phyloP scores from a whole-genome alignment of 164 flowering plant genomes.

The Sextonia rubra region DNA sequence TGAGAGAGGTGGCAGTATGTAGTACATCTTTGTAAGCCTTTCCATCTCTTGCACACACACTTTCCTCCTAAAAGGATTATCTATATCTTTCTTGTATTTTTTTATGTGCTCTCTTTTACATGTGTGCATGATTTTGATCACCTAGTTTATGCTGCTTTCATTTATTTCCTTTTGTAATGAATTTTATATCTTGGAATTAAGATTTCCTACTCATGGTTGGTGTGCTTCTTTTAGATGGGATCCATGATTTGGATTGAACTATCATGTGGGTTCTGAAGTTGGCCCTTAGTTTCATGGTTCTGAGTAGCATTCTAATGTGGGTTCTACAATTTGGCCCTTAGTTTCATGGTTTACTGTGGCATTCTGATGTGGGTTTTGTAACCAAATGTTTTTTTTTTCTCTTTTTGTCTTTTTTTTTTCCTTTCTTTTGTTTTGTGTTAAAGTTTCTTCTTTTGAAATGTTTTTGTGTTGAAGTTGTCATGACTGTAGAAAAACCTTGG shows the following conservation, averaged over 20 bases:
- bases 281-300: not conserved
- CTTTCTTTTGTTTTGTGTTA: too few relatives aligned
- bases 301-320: not conserved
- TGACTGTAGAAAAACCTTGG: too few relatives aligned
- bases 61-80: not conserved
- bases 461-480: too few relatives aligned
- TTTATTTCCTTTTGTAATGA: not conserved
- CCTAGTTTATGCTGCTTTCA: not conserved
- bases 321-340: not conserved
- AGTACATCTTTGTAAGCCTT: too few relatives aligned
- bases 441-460: too few relatives aligned
- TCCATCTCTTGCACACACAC: too few relatives aligned
- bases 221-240: not conserved
- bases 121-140: not conserved
- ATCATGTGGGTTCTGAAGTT: not conserved
- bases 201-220: not conserved
- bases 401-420: too few relatives aligned
- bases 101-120: not conserved
- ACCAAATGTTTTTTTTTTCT: too few relatives aligned
- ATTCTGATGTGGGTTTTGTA: constrained; percentile 4
- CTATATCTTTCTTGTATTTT: not conserved
- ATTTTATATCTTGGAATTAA: not conserved
- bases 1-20: too few relatives aligned
- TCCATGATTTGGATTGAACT: not conserved
- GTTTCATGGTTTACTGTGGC: not conserved